phyloP scores from a whole-genome alignment of 1,139 yeast species.

The Candida glucosophila region DNA sequence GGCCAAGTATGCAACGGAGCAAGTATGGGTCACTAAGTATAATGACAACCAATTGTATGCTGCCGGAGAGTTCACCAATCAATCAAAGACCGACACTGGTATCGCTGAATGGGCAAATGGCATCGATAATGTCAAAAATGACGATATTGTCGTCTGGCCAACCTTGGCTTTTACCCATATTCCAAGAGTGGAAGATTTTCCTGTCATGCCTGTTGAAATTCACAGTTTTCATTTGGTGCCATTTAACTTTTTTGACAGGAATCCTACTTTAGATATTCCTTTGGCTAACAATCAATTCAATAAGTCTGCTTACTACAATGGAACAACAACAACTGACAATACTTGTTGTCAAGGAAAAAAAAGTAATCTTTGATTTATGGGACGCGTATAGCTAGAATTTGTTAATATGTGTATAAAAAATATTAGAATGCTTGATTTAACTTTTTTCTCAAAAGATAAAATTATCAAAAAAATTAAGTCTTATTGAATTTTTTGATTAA shows the following conservation, averaged over 20 bases:
- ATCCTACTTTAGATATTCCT: slow-evolving; percentile 81
- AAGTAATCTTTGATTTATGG: no score
- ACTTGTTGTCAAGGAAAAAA: background rate
- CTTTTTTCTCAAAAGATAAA: no score
- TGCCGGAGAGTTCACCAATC: slow-evolving; percentile 77
- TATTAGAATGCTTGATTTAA: no score
- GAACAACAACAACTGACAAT: background rate
- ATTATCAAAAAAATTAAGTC: no score
- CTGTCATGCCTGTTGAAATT: slow-evolving; percentile 86
- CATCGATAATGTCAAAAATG: slow-evolving; percentile 65
- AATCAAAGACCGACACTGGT: slow-evolving; percentile 57
- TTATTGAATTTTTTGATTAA: no score
- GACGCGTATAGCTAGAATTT: no score
- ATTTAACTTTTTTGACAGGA: slow-evolving; percentile 67
- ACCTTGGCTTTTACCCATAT: slow-evolving; percentile 82
- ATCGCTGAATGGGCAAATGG: slow-evolving; percentile 62
- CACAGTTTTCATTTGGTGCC: slow-evolving; percentile 64
- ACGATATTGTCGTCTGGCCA: slow-evolving; percentile 80
- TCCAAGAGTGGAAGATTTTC: slow-evolving; percentile 87
- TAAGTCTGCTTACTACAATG: slow-evolving; percentile 45
- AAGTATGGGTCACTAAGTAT: slow-evolving; percentile 70
- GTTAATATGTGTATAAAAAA: no score
- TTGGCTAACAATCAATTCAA: slow-evolving; percentile 64
- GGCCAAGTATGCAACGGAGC: slow-evolving; percentile 68
- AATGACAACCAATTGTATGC: slow-evolving; percentile 61